phyloP scores from a whole-genome alignment of 116 monocot genomes.

The Trichopus zeylanicus region DNA sequence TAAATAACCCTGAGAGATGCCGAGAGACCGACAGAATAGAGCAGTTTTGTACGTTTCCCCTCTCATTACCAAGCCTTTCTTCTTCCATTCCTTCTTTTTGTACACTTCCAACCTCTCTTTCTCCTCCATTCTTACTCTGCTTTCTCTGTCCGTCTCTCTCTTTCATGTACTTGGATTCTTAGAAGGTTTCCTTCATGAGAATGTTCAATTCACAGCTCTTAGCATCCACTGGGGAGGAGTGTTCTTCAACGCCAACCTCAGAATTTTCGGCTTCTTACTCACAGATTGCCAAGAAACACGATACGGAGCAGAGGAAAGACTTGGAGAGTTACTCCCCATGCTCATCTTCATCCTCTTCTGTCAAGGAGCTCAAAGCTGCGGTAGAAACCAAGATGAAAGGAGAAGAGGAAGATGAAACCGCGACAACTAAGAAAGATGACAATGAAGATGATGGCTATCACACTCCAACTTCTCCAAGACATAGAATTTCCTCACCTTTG shows the following conservation, averaged over 20 bases:
- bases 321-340: background rate
- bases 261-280: no score
- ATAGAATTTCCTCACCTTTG: background rate
- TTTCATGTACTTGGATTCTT: background rate
- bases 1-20: background rate
- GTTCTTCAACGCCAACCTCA: no score
- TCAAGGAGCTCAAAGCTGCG: no score
- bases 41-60: background rate
- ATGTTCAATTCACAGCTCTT: background rate
- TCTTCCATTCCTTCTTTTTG: background rate
- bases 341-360: no score
- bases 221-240: background rate
- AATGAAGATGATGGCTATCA: conserved; percentile 5
- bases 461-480: conserved; percentile 8
- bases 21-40: background rate
- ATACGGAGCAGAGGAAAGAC: background rate
- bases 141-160: no score
- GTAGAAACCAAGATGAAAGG: background rate
- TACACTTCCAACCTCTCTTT: background rate
- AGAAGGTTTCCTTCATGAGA: background rate
- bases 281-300: background rate
- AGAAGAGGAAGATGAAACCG: background rate
- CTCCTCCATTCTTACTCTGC: no score
- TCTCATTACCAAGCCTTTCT: background rate
- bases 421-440: background rate